These are phyloP conservation scores for Acacia crassicarpa DNA, from an alignment of 306 rosid species.

Conservation along the genomic window DNA sequence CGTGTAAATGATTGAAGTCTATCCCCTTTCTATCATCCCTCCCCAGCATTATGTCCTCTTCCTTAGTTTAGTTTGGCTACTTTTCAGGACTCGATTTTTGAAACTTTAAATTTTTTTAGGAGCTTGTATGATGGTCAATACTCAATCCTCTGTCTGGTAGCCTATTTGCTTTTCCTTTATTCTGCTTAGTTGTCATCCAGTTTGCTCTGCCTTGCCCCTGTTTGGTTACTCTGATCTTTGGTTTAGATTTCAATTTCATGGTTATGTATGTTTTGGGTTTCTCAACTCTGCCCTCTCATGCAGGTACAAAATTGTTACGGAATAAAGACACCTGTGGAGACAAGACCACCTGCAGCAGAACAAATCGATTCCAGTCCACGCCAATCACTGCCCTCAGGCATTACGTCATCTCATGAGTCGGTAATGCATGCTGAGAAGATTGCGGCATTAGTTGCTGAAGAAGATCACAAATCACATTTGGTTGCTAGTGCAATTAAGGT, in stretches of 20 bases:
- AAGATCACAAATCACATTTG: too few relatives aligned
- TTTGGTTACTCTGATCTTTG: too few relatives aligned
- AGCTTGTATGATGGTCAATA: not conserved
- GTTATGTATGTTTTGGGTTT: too few relatives aligned
- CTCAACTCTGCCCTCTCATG: conserved; percentile 13
- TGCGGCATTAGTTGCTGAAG: too few relatives aligned
- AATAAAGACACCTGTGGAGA: conserved; percentile 32
- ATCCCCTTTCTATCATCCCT: not conserved
- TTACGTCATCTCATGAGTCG: conserved; percentile 32
- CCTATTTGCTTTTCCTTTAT: not conserved
- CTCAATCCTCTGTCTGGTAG: not conserved
- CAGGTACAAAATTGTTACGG: conserved; percentile 69
- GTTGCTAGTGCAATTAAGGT: not conserved
- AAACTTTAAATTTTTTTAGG: not conserved
- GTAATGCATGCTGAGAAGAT: conserved; percentile 50
- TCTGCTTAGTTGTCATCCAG: not conserved
- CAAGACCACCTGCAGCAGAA: conserved; percentile 41
- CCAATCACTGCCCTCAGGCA: conserved; percentile 30
- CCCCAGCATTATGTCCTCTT: not conserved
- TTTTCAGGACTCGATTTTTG: not conserved
- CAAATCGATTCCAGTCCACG: conserved; percentile 35
- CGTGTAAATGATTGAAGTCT: not conserved
- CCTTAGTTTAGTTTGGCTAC: not conserved
- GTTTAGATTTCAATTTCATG: too few relatives aligned
- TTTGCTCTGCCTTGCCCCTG: too few relatives aligned